phyloP scores from a whole-genome alignment of 116 monocot genomes.

The Dioscorea cayenensis region DNA sequence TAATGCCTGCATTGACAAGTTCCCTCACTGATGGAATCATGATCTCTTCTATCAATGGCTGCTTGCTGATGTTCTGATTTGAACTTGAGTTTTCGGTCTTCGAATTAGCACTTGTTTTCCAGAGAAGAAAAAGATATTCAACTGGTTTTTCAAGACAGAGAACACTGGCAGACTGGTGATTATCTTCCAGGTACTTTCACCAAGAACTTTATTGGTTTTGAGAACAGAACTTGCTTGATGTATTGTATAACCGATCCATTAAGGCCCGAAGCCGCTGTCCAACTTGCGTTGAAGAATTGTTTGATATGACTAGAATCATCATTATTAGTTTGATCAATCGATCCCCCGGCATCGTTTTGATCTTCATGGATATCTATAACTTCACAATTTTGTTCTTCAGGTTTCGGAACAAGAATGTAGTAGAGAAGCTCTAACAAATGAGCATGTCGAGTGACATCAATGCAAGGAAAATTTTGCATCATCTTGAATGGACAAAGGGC shows the following conservation, averaged over 20 bases:
- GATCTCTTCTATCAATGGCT: conserved; percentile 43
- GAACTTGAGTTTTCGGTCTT: conserved; percentile 3
- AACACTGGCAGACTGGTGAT: conserved; percentile 27
- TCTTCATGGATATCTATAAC: background rate
- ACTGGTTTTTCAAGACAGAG: conserved; percentile 27
- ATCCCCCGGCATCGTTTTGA: background rate
- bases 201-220: conserved; percentile 20
- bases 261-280: background rate
- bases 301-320: background rate
- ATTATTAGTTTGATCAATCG: background rate
- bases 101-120: background rate
- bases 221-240: conserved; percentile 14
- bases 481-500: conserved; percentile 42
- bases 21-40: conserved; percentile 49
- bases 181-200: conserved; percentile 36
- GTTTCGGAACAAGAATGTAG: conserved; percentile 6
- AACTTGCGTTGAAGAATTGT: background rate
- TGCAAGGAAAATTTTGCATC: conserved; percentile 13
- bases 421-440: conserved; percentile 26
- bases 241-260: conserved; percentile 3
- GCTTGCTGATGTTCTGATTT: conserved; percentile 5
- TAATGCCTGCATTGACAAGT: conserved; percentile 35
- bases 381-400: background rate
- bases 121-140: conserved; percentile 13
- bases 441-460: conserved; percentile 10